Evolutionary conservation across 2,329 filamentous ascomycete species (phyloP), one percentile per base, ranked within the genome.

Genomic region (Colletotrichum abscissum): DNA sequence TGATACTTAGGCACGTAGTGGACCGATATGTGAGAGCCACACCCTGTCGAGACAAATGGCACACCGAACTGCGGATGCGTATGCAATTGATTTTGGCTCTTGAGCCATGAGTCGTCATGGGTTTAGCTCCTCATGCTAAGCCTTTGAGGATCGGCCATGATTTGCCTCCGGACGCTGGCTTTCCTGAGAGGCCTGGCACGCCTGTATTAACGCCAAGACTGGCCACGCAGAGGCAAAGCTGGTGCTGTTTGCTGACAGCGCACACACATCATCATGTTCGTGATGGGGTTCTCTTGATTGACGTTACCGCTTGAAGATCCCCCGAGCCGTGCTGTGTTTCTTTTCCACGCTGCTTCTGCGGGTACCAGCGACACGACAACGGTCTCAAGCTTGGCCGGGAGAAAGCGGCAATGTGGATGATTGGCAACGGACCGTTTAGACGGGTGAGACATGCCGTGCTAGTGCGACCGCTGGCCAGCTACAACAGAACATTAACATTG

Each of bases 401-500:
- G 35, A 67, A 38, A 67, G 68, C 72, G 68, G 72, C 68, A 74
- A 72, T 22, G 63, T n/a, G 63, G 35, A 74, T 72, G 72, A 74
- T 72, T 74, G 68, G 72, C 63, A 62, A 26, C 49, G 52, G 28
- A 12, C 35, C 52, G 52, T 33, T 19, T 22, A 24, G 26, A 46
- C 49, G 46, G 59, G 35, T 46, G 67, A 73, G 60, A 70, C 70
- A 73, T 35, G 33, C 42, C 55, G 26, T 67, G 58, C 49, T 68
- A 72, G 69, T 63, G 65, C 58, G 28, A 69, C 65, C 24, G 69
- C 57, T 58, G 64, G 35, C 30, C 22, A 14, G 57, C 46, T 28
- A 57, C 58, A 60, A 54, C 24, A 16, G 26, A 35, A 9, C 11
- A 38, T 28, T 63, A 72, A 63, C 58, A 63, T 42, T 42, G 5